Evolutionary conservation across 1,284 basidiomycete genomes (phyloP), one percentile per base, ranked within the genome.

Genomic region (Phellinidium pouzarii): DNA sequence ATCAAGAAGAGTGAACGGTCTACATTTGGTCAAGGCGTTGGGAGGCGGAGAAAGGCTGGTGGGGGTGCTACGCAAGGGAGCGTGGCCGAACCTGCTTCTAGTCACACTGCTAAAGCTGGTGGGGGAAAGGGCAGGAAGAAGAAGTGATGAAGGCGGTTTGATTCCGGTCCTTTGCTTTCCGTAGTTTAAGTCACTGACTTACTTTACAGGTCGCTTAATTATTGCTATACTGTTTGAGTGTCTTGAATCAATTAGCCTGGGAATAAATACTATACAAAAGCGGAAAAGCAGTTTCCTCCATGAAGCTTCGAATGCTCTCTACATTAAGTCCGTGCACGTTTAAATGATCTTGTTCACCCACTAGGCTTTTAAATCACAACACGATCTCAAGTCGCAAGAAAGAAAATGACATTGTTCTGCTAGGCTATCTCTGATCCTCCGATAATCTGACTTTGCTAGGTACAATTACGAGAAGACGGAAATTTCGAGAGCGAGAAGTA

Each of bases 1-100:
- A 66, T 90, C 54, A 90, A 87, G 76, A 88, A 87, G 70, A 85
- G 77, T 53, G 86, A 87, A 65, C 71, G 87, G 57, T 76, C 82
- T 40, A 77, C 69, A 31, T 79, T 75, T 64, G 70, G 64, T 43
- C 67, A 71, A 55, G 71, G 50, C 19, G 23, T 66, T 52, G 73
- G 62, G 62, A 62, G 70, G 67, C 64, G 53, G n/a, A 73, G 71
- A 61, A 79, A 77, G 60, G 71, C 73, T 22, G 69, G 62, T 48
- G 64, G 66, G 49, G 76, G 76, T 48, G 73, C 68, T 26, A 77
- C 72, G 7, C 74, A 79, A 50, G 78, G 80, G 64, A 84, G 84
- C 14, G 64, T 72, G 58, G 64, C 74, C 51, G 69, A 70, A 3
- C 44, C 62, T 27, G 53, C 59, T 17, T 57, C 55, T 47, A 61